These are phyloP conservation scores for Lanmaoa rubissima DNA, from an alignment of 768 basidiomycete genomes.

Conservation along the genomic window DNA sequence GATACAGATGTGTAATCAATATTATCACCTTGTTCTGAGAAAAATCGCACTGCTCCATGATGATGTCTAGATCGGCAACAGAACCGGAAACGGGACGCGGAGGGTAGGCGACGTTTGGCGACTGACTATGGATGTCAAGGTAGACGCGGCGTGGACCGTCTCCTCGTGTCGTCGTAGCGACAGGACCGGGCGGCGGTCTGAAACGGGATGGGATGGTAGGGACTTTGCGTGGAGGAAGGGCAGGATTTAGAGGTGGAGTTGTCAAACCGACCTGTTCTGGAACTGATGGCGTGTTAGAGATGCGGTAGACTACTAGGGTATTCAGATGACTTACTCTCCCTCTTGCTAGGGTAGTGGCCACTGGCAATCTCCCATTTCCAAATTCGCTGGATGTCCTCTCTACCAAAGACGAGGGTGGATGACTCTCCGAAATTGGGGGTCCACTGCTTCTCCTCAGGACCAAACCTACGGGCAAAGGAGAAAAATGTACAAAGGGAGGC, in stretches of 20 bases:
- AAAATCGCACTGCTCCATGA: conserved; percentile 95
- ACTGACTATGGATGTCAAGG: conserved; percentile 60
- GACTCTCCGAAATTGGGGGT: conserved; percentile 56
- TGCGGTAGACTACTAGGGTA: not conserved
- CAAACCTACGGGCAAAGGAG: conserved; percentile 60
- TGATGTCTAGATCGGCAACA: conserved; percentile 81
- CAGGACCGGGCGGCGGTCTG: conserved; percentile 44
- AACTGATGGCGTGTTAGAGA: conserved; percentile 42
- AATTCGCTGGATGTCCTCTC: conserved; percentile 82
- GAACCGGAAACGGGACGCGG: conserved; percentile 84
- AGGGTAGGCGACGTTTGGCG: conserved; percentile 74
- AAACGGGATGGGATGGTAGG: conserved; percentile 48
- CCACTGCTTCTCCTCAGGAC: conserved; percentile 61
- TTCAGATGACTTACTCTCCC: conserved; percentile 54
- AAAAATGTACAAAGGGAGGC: conserved; percentile 53
- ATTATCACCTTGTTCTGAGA: conserved; percentile 62
- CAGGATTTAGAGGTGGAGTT: conserved; percentile 63
- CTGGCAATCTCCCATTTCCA: conserved; percentile 96
- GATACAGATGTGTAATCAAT: not conserved
- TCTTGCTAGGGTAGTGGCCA: conserved; percentile 89
- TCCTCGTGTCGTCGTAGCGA: conserved; percentile 61
- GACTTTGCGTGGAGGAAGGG: conserved; percentile 57
- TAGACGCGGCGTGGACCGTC: conserved; percentile 79
- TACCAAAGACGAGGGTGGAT: conserved; percentile 69
- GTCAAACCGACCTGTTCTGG: conserved; percentile 66